Conservation (phyloP, 179 eudicot genomes). For the Patellifolia procumbens region DNA sequence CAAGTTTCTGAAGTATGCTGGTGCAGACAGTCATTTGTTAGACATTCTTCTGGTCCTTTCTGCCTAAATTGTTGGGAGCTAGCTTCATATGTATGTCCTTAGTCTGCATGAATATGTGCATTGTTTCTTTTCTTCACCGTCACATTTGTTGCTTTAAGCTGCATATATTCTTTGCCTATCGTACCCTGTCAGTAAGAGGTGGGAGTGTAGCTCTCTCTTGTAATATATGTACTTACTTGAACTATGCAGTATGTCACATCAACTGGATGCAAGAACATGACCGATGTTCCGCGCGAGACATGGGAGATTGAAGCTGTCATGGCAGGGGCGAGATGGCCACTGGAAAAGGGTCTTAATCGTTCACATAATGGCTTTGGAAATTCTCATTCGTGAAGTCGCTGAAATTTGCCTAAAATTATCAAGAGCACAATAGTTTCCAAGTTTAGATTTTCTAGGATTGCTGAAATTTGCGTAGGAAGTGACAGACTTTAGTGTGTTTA, state of each 20-base stretch:
- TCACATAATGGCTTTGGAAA: background rate
- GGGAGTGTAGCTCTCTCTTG: background rate
- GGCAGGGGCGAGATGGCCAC: conserved; percentile 74
- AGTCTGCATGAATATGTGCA: background rate
- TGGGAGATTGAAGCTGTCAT: conserved; percentile 71
- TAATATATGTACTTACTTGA: background rate
- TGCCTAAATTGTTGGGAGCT: background rate
- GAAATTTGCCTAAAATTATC: background rate
- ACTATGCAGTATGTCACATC: conserved; percentile 42
- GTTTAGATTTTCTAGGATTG: background rate
- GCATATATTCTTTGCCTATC: background rate
- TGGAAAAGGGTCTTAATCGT: conserved; percentile 14
- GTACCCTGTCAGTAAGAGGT: background rate
- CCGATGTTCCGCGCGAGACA: conserved; percentile 56
- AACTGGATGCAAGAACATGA: conserved; percentile 66
- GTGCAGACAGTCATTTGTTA: background rate
- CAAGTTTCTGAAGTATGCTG: background rate
- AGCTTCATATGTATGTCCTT: background rate
- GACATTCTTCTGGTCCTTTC: background rate
- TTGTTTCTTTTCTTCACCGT: background rate
- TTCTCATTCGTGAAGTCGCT: background rate
- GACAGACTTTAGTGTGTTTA: background rate
- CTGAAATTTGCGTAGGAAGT: background rate
- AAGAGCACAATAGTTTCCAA: background rate
- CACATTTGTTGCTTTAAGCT: background rate